These are phyloP conservation scores for Fusarium nematophilum DNA, from an alignment of 2,329 filamentous ascomycete species.

Conservation along the genomic window DNA sequence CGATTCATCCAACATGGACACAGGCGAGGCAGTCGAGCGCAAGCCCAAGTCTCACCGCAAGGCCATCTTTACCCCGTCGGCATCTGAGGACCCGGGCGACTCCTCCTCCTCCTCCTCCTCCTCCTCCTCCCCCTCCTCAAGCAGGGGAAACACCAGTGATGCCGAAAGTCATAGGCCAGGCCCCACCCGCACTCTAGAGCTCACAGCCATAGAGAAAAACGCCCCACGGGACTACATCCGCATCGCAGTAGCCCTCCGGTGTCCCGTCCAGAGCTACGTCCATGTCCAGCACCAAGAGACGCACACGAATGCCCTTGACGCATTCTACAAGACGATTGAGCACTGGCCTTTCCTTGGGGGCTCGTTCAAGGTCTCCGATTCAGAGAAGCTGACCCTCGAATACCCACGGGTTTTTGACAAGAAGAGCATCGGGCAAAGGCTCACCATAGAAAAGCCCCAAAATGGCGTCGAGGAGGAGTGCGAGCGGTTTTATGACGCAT, in stretches of 20 bases:
- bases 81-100: too few relatives aligned
- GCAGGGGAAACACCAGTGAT: neutral
- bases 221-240: slow-evolving; percentile 26
- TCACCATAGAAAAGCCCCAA: neutral
- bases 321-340: slow-evolving; percentile 15
- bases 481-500: neutral
- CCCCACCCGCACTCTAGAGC: slow-evolving; percentile 4
- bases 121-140: too few relatives aligned
- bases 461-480: too few relatives aligned
- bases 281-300: neutral
- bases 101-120: too few relatives aligned
- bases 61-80: too few relatives aligned
- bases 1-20: too few relatives aligned
- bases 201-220: slow-evolving; percentile 32
- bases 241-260: slow-evolving; percentile 24
- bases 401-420: slow-evolving; percentile 4
- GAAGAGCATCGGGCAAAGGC: neutral
- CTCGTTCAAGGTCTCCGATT: neutral
- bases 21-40: too few relatives aligned
- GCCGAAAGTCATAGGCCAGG: neutral
- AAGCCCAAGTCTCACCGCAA: too few relatives aligned
- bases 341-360: slow-evolving; percentile 34
- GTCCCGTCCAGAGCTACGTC: neutral
- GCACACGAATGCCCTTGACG: neutral
- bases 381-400: slow-evolving; percentile 10